Percentiles rank a stretch among this genome's conserved stretches.
Conservation (phyloP, 352 stramenopile species). For the Elongisporangium anandrum region DNA sequence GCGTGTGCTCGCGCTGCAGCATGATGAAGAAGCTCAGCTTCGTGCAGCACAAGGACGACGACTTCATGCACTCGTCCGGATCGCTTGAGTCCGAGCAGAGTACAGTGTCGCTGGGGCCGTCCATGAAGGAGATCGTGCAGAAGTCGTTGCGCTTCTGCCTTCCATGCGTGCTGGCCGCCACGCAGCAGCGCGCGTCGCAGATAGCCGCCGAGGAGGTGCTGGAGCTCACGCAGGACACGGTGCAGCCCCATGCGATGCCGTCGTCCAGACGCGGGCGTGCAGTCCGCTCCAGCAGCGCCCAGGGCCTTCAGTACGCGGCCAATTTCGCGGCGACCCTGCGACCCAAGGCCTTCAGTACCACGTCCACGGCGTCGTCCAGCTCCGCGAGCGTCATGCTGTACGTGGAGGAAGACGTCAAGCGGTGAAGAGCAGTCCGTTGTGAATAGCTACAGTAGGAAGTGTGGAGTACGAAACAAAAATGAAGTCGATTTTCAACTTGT, state of each 20-base stretch:
- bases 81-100: conserved; percentile 19
- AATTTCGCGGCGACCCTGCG: neutral
- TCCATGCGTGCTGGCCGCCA: conserved; percentile 34
- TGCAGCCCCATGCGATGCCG: neutral
- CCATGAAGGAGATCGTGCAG: conserved; percentile 31
- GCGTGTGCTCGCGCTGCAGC: conserved; percentile 40
- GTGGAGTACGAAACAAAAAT: neutral
- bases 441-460: neutral
- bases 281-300: neutral
- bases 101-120: neutral
- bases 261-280: neutral
- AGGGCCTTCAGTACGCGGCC: neutral
- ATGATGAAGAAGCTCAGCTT: conserved; percentile 50
- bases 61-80: conserved; percentile 8
- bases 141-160: conserved; percentile 49
- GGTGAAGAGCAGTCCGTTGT: neutral
- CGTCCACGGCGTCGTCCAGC: neutral
- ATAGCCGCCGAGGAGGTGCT: conserved; percentile 40
- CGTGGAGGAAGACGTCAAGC: neutral
- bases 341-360: neutral
- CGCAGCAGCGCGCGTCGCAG: conserved; percentile 30
- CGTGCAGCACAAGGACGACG: conserved; percentile 5
- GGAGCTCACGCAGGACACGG: neutral
- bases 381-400: neutral
- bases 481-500: neutral